These are phyloP conservation scores for Claviceps cyperi DNA, from an alignment of 2,329 filamentous ascomycete species.

Conservation along the genomic window DNA sequence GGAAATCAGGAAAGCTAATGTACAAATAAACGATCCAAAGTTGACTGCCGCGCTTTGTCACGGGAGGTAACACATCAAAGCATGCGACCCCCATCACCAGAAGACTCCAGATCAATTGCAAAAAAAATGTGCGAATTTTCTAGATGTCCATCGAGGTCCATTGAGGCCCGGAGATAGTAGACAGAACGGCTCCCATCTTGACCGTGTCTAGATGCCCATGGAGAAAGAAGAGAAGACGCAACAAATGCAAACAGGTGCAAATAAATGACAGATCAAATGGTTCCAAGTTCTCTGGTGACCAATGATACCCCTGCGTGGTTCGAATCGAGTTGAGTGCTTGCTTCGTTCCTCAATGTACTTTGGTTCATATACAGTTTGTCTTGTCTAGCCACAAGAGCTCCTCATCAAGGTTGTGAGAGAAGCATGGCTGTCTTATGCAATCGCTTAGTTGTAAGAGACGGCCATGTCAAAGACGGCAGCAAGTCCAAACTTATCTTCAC, in stretches of 20 bases:
- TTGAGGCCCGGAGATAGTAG: neutral
- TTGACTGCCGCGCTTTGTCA: constrained; percentile 5
- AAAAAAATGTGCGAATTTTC: neutral
- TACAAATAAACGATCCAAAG: constrained; percentile 12
- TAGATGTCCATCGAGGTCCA: neutral
- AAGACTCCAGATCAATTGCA: neutral
- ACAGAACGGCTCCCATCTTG: neutral
- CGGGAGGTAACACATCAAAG: constrained; percentile 5
- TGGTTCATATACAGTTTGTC: constrained; percentile 13
- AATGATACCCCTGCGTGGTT: neutral
- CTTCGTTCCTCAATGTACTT: constrained; percentile 4
- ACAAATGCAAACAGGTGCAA: neutral
- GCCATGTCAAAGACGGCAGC: constrained; percentile 5
- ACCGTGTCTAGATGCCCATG: neutral
- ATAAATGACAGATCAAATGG: neutral
- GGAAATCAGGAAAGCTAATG: constrained; percentile 10
- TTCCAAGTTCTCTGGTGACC: too few relatives aligned
- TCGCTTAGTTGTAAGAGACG: neutral
- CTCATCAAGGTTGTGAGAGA: neutral
- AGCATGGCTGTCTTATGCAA: neutral
- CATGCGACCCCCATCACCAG: neutral
- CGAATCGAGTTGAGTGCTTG: constrained; percentile 8
- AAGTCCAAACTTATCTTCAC: constrained; percentile 74
- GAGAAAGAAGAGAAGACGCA: neutral
- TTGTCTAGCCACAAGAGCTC: neutral